phyloP scores from a whole-genome alignment of 495 filamentous ascomycete species.

The Annulohypoxylon maeteangense region DNA sequence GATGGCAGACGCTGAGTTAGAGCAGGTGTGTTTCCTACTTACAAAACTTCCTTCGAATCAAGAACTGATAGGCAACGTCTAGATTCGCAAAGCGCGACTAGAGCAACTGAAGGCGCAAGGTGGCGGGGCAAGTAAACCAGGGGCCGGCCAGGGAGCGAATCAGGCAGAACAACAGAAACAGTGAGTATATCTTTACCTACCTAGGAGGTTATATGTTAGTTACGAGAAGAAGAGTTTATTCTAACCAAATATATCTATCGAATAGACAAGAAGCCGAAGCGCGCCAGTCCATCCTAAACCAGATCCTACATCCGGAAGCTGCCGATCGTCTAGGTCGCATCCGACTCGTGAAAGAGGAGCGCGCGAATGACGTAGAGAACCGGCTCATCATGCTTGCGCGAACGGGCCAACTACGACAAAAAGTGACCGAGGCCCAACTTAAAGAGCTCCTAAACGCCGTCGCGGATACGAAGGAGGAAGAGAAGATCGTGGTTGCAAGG shows the following conservation, averaged over 20 bases:
- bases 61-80: neutral
- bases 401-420: constrained; percentile 82
- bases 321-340: constrained; percentile 94
- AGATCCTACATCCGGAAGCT: constrained; percentile 94
- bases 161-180: constrained; percentile 68
- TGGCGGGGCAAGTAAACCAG: constrained; percentile 56
- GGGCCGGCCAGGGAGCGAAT: constrained; percentile 62
- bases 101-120: constrained; percentile 86
- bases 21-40: constrained; percentile 66
- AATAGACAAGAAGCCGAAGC: constrained; percentile 63
- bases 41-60: neutral
- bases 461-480: constrained; percentile 73
- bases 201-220: neutral
- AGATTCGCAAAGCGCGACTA: constrained; percentile 90
- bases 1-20: constrained; percentile 87
- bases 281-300: constrained; percentile 80
- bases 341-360: constrained; percentile 91
- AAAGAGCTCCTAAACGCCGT: constrained; percentile 89
- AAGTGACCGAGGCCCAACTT: constrained; percentile 92
- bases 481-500: constrained; percentile 85
- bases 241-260: neutral
- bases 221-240: neutral
- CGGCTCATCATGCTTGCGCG: constrained; percentile 91
- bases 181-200: constrained; percentile 52
- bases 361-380: constrained; percentile 91